These are phyloP conservation scores for Chrysoporthe austroafricana DNA, from an alignment of 2,329 filamentous ascomycete genomes.

Conservation along the genomic window DNA sequence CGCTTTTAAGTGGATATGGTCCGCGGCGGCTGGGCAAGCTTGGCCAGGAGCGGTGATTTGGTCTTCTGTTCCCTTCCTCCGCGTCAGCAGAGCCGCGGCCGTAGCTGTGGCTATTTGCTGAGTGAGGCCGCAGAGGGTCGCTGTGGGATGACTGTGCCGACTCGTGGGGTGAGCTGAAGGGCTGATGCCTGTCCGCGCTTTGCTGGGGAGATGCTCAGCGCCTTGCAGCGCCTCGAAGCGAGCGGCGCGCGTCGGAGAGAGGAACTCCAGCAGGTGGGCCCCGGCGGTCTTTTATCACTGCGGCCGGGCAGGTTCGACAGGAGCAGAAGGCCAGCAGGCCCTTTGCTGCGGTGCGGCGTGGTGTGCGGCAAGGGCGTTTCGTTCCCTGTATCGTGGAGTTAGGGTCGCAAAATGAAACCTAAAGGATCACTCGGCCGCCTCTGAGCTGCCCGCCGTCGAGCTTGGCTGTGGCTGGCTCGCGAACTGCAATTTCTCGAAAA, in stretches of 20 bases:
- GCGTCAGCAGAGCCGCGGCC: not conserved
- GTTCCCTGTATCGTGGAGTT: not conserved
- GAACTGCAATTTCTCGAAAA: not conserved
- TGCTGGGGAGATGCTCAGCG: not conserved
- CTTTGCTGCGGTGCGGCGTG: too few species aligned
- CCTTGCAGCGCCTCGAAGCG: not conserved
- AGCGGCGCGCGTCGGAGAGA: not conserved
- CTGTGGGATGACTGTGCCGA: not conserved
- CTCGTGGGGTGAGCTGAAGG: not conserved
- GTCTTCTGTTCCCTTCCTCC: not conserved
- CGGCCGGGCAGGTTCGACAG: too few species aligned
- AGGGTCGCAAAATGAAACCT: not conserved
- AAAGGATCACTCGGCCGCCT: not conserved
- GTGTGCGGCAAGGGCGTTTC: not conserved
- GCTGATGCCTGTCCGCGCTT: not conserved
- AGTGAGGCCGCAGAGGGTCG: conserved; percentile 1
- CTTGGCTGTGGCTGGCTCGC: not conserved
- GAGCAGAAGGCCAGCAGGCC: not conserved
- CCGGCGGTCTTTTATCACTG: too few species aligned
- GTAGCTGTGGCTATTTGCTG: not conserved
- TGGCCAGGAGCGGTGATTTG: too few species aligned
- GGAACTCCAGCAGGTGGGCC: not conserved
- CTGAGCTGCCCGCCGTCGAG: not conserved
- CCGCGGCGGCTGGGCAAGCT: too few species aligned
- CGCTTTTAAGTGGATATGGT: not conserved